phyloP scores from a whole-genome alignment of 441 rosid species.

The Pelargonium australe region DNA sequence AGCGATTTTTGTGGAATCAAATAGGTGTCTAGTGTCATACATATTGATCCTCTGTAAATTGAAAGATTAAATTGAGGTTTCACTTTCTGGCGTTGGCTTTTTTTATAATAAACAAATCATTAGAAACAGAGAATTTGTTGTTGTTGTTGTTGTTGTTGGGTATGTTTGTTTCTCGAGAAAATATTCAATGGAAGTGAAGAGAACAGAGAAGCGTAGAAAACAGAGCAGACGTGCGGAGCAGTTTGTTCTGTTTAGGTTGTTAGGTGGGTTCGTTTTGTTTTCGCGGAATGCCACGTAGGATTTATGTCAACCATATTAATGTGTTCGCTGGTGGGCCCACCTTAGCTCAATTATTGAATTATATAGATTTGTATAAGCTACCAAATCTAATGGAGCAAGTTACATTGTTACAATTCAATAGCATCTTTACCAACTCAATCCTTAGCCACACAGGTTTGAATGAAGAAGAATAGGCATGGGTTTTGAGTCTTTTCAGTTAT shows the following conservation, averaged over 20 bases:
- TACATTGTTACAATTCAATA: too few relatives aligned
- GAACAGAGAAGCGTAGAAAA: not conserved
- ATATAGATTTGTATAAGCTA: too few relatives aligned
- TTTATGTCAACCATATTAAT: not conserved
- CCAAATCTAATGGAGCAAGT: too few relatives aligned
- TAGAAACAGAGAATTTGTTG: not conserved
- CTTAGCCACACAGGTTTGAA: too few relatives aligned
- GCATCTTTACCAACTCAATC: too few relatives aligned
- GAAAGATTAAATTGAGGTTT: not conserved
- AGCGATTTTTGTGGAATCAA: not conserved
- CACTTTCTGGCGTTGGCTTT: not conserved
- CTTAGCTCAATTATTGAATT: too few relatives aligned
- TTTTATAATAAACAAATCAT: not conserved
- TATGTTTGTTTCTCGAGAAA: conserved; percentile 2
- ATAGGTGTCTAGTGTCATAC: not conserved
- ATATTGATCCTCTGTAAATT: too few relatives aligned
- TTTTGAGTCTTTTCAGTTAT: too few relatives aligned
- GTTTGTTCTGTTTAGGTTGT: conserved; percentile 1
- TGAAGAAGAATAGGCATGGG: too few relatives aligned
- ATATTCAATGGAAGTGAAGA: conserved; percentile 1
- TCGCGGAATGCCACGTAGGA: not conserved
- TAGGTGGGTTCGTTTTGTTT: not conserved
- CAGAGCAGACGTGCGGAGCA: conserved; percentile 1
- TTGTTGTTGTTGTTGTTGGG: not conserved
- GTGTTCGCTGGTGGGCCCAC: too few relatives aligned